Evolutionary conservation across 441 rosid species (phyloP), one percentile per base, ranked within the genome.

Genomic region (Bocquillonia castaneifolia): DNA sequence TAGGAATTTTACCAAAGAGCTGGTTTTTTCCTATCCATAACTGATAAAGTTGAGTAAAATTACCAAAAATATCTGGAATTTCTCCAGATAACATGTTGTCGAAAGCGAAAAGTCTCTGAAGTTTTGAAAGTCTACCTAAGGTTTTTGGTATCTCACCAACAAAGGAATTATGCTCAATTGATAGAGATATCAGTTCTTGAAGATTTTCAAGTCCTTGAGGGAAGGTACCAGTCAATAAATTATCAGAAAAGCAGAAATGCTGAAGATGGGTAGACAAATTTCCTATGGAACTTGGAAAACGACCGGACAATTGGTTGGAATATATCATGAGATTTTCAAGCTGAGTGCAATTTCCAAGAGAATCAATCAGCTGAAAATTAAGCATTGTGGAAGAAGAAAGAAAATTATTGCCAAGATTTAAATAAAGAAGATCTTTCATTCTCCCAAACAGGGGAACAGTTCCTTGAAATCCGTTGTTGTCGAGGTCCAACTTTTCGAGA

Each of bases 1-100:
- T 7, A 5, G 60, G 60, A 17, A 56, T 31, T 56, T 12, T 56
- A 56, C 60, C 60, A 31, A 5, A 31, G 6, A 56, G 7, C 37
- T 56, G 39, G 60, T 56, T 56, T 31, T 12, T 17, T 15, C 60
- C 60, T 14, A 56, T 29, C 22, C 0, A 0, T 31, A 56, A 10
- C 6, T 5, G 18, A 56, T n/a, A 31, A 17, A 56, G 40, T 18
- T 31, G 40, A 3, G 60, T 56, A 31, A 56, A 56, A 56, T 56
- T 56, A 12, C 60, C 60, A 31, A 56, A 56, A 2, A 56, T 56
- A 32, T 56, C 60, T 18, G 60, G 60, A 10, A 56, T 31, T 31
- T 56, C 39, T 18, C 60, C 60, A 1, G 40, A 31, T 22, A 56
- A 18, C 60, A 31, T 56, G 25, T 56, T 56, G 23, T 18, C 36